phyloP scores from a whole-genome alignment of 2,329 filamentous ascomycete species.

The Alternaria ethzedia region DNA sequence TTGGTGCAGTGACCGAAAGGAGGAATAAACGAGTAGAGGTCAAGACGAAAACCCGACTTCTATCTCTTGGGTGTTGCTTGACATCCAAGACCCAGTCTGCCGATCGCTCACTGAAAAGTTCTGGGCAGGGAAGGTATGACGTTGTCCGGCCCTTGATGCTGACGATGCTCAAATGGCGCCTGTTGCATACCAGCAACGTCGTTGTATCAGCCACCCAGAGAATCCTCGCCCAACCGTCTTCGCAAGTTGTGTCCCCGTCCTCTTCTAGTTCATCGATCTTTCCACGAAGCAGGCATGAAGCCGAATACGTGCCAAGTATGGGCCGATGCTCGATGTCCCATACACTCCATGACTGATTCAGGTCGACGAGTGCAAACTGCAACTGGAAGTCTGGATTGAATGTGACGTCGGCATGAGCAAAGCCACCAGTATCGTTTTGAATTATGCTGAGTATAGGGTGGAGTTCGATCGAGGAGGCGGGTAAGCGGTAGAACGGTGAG shows the following conservation, averaged over 20 bases:
- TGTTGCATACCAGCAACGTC: constrained; percentile 61
- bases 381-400: constrained; percentile 68
- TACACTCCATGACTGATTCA: constrained; percentile 69
- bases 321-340: constrained; percentile 61
- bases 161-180: constrained; percentile 48
- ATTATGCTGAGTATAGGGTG: constrained; percentile 63
- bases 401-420: constrained; percentile 65
- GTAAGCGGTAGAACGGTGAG: constrained; percentile 31
- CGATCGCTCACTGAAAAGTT: constrained; percentile 33
- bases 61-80: constrained; percentile 55
- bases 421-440: constrained; percentile 60
- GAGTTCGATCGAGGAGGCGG: constrained; percentile 61
- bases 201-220: constrained; percentile 56
- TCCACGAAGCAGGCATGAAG: constrained; percentile 42
- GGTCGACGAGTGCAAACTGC: constrained; percentile 71
- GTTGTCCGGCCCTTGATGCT: constrained; percentile 36
- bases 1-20: constrained; percentile 51
- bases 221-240: constrained; percentile 60
- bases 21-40: constrained; percentile 61
- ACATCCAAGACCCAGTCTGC: constrained; percentile 65
- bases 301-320: constrained; percentile 39
- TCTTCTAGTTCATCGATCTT: constrained; percentile 8
- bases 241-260: constrained; percentile 1
- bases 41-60: constrained; percentile 63
- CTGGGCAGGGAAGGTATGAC: constrained; percentile 28